Percentiles rank a stretch among this genome's conserved stretches.
These are phyloP conservation scores for Wickerhamomyces rabaulensis DNA, from an alignment of 805 yeast species.

Conservation along the genomic window DNA sequence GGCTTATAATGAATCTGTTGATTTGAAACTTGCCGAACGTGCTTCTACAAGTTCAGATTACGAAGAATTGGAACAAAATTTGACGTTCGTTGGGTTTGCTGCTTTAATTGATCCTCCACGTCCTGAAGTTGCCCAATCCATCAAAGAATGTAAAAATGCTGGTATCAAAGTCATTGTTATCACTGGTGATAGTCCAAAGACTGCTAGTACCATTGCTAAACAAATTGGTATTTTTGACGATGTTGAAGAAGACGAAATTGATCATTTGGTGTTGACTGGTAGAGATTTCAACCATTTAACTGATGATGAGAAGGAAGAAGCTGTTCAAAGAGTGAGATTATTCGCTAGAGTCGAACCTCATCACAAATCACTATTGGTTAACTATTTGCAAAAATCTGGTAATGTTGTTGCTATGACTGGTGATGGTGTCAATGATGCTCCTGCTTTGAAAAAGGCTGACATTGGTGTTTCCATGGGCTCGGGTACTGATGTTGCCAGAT, in stretches of 20 bases:
- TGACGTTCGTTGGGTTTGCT: constrained; percentile 35
- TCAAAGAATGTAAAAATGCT: constrained; percentile 32
- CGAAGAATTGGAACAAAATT: constrained; percentile 24
- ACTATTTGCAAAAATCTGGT: constrained; percentile 37
- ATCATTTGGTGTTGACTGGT: constrained; percentile 32
- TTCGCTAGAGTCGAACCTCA: constrained; percentile 55
- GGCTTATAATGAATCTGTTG: constrained; percentile 29
- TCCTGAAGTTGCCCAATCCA: constrained; percentile 30
- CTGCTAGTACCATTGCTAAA: constrained; percentile 46
- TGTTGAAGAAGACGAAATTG: constrained; percentile 18
- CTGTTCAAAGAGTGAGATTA: constrained; percentile 39
- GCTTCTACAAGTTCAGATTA: constrained; percentile 31
- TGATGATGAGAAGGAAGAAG: constrained; percentile 34
- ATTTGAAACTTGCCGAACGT: constrained; percentile 25
- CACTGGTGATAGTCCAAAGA: constrained; percentile 51
- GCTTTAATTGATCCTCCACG: constrained; percentile 44
- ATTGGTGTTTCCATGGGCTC: constrained; percentile 63
- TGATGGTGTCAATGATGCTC: constrained; percentile 64
- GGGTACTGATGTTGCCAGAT: constrained; percentile 57
- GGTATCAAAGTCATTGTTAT: constrained; percentile 41
- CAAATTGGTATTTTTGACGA: constrained; percentile 34
- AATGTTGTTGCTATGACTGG: constrained; percentile 62
- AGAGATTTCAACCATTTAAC: constrained; percentile 30
- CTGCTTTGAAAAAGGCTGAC: constrained; percentile 57
- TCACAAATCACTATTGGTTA: constrained; percentile 49